phyloP scores from a whole-genome alignment of 2,329 filamentous ascomycete species.

The Didymella segeticola region DNA sequence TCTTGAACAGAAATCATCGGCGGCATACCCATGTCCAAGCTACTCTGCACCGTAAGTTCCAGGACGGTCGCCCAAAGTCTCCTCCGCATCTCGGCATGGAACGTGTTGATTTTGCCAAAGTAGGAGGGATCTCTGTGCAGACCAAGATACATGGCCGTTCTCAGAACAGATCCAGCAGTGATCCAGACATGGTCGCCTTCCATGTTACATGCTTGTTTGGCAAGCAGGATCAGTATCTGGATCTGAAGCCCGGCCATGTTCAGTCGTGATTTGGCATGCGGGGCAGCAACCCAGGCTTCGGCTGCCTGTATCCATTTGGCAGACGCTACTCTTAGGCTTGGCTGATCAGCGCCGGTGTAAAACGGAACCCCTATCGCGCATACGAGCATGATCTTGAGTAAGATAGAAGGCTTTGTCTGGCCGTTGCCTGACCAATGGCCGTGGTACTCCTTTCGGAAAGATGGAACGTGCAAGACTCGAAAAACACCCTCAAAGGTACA shows the following conservation, averaged over 20 bases:
- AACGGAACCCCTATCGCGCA: constrained; percentile 51
- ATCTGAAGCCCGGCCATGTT: constrained; percentile 60
- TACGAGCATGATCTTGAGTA: constrained; percentile 57
- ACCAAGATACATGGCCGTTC: constrained; percentile 51
- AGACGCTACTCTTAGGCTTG: constrained; percentile 45
- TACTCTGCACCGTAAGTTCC: constrained; percentile 48
- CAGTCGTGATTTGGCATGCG: constrained; percentile 60
- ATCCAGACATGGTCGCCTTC: constrained; percentile 50
- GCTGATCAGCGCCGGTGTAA: constrained; percentile 57
- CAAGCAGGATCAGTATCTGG: constrained; percentile 47
- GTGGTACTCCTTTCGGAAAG: constrained; percentile 59
- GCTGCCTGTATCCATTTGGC: constrained; percentile 65
- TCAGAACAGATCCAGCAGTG: constrained; percentile 46
- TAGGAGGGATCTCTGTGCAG: constrained; percentile 50
- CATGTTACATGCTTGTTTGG: constrained; percentile 45
- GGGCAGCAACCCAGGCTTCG: constrained; percentile 60
- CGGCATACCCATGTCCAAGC: constrained; percentile 47
- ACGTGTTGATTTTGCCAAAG: constrained; percentile 46
- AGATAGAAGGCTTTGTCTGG: constrained; percentile 54
- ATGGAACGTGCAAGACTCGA: constrained; percentile 60
- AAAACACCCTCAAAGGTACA: constrained; percentile 57
- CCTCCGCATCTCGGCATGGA: constrained; percentile 48
- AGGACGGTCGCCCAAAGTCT: constrained; percentile 41
- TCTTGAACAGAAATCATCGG: constrained; percentile 47
- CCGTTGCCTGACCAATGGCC: constrained; percentile 55